Conservation (phyloP, 768 basidiomycete genomes). For the Baorangia bicolor region DNA sequence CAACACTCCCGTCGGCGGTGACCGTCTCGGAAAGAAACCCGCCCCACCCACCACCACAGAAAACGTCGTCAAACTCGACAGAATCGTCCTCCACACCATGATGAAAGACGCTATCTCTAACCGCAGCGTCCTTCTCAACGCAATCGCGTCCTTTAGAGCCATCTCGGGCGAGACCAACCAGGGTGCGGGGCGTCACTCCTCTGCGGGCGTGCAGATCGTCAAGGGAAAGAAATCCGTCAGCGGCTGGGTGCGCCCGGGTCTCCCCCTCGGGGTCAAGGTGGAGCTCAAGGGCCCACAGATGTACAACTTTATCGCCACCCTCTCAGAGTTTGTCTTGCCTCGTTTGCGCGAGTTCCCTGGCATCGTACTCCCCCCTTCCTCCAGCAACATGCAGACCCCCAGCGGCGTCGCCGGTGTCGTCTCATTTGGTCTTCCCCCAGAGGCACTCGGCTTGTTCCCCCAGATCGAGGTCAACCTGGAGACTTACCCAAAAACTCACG, state of each 20-base stretch:
- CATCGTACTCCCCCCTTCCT: constrained; percentile 71
- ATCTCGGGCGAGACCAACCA: constrained; percentile 79
- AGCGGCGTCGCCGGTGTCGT: constrained; percentile 85
- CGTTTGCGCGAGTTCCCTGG: constrained; percentile 90
- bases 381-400: constrained; percentile 67
- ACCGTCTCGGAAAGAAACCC: constrained; percentile 62
- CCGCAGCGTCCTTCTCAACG: constrained; percentile 73
- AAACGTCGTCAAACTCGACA: constrained; percentile 75
- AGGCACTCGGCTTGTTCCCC: constrained; percentile 89
- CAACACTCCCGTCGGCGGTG: constrained; percentile 73
- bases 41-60: constrained; percentile 64
- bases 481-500: constrained; percentile 79
- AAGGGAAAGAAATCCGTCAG: constrained; percentile 63
- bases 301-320: constrained; percentile 88
- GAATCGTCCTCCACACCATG: constrained; percentile 85
- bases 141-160: constrained; percentile 84
- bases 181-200: constrained; percentile 68
- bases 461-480: constrained; percentile 95
- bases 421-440: constrained; percentile 79
- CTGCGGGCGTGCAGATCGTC: constrained; percentile 78
- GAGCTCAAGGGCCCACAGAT: constrained; percentile 88
- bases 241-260: constrained; percentile 81
- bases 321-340: constrained; percentile 95
- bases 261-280: constrained; percentile 87
- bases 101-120: constrained; percentile 74